Evolutionary conservation across 495 filamentous ascomycete species (phyloP).

Genomic region (Aspergillus hancockii): DNA sequence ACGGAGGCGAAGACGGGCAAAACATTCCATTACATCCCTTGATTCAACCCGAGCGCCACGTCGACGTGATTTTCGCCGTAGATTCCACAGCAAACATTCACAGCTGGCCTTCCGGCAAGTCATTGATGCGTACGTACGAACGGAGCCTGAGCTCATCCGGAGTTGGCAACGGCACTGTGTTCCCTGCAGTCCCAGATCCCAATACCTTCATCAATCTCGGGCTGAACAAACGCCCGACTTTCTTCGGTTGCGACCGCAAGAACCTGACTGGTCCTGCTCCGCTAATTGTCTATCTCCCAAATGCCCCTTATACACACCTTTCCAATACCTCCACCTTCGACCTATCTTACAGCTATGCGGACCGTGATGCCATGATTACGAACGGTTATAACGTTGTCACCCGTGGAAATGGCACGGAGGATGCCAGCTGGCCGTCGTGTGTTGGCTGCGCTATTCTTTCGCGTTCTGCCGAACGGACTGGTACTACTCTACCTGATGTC

Average conservation of each 20-base stretch:
- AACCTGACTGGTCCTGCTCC: constrained; percentile 56
- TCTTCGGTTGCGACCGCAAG: constrained; percentile 80
- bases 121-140: constrained; percentile 76
- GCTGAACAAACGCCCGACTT: constrained; percentile 79
- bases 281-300: constrained; percentile 82
- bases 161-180: constrained; percentile 76
- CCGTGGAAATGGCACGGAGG: constrained; percentile 70
- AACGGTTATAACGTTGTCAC: constrained; percentile 85
- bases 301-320: constrained; percentile 69
- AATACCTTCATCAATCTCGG: constrained; percentile 84
- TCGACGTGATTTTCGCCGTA: constrained; percentile 90
- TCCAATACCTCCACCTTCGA: constrained; percentile 75
- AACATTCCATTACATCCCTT: constrained; percentile 84
- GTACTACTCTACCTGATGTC: constrained; percentile 56
- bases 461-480: constrained; percentile 64
- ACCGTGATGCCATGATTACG: constrained; percentile 72
- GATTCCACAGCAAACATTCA: constrained; percentile 81
- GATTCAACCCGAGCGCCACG: constrained; percentile 70
- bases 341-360: constrained; percentile 54
- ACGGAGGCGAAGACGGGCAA: constrained; percentile 81
- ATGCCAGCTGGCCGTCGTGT: constrained; percentile 70
- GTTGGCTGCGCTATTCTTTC: constrained; percentile 80
- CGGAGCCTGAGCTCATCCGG: constrained; percentile 55
- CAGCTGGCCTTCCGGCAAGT: constrained; percentile 82
- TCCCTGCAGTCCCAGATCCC: constrained; percentile 74